A percentile compares a stretch with the other conserved stretches of the same genome.
phyloP scores from a whole-genome alignment of 1,284 basidiomycete genomes.

The Ustilago lituana region DNA sequence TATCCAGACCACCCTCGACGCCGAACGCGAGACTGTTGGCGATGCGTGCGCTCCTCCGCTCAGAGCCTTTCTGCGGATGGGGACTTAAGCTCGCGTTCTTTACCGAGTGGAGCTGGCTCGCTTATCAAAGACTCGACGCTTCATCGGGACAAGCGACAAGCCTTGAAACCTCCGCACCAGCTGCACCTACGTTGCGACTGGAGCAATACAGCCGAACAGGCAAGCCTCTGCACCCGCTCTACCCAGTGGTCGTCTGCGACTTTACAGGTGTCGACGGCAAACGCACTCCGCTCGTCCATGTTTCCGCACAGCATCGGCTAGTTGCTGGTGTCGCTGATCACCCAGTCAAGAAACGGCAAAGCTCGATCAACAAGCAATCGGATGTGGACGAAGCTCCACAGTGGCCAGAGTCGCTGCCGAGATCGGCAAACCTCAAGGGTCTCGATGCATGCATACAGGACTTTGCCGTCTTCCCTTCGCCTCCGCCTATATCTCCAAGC shows the following conservation, averaged over 20 bases:
- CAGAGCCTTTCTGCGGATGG: conserved; percentile 64
- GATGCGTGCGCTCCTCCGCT: conserved; percentile 56
- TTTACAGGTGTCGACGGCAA: conserved; percentile 59
- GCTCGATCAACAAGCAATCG: conserved; percentile 17
- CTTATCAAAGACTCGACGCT: conserved; percentile 28
- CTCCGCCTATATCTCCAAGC: neutral
- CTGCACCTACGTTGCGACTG: neutral
- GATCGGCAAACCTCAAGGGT: conserved; percentile 31
- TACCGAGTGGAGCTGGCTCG: conserved; percentile 58
- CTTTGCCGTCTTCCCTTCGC: conserved; percentile 24
- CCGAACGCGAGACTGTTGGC: conserved; percentile 64
- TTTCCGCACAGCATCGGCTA: conserved; percentile 20
- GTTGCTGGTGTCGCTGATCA: conserved; percentile 25
- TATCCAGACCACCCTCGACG: conserved; percentile 25
- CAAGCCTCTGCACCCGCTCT: conserved; percentile 31
- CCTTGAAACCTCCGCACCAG: neutral
- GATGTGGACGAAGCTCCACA: conserved; percentile 5
- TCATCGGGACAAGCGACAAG: neutral
- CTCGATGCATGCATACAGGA: conserved; percentile 41
- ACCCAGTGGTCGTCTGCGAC: conserved; percentile 50
- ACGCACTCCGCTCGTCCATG: conserved; percentile 14
- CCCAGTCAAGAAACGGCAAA: conserved; percentile 23
- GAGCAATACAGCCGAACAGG: conserved; percentile 32
- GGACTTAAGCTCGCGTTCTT: conserved; percentile 60
- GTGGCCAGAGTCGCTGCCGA: conserved; percentile 34